These are phyloP conservation scores for Marvania coccoides DNA, from an alignment of 139 green algal species.

Conservation along the genomic window DNA sequence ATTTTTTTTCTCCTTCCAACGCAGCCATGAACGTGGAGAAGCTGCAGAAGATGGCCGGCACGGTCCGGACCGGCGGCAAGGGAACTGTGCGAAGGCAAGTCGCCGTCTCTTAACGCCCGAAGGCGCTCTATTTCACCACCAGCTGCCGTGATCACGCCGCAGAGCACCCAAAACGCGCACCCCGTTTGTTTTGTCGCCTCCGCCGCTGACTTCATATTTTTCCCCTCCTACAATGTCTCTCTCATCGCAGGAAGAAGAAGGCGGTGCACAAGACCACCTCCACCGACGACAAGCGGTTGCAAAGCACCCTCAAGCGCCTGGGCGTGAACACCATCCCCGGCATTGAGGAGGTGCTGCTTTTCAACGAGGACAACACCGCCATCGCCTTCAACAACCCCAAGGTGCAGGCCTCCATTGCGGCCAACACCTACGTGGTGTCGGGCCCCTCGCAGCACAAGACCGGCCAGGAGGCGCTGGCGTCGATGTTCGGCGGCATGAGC, in stretches of 20 bases:
- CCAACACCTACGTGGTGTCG: conserved; percentile 98
- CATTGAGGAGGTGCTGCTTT: conserved; percentile 99
- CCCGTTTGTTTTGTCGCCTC: neutral
- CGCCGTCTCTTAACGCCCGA: neutral
- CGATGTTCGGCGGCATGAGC: conserved; percentile 39
- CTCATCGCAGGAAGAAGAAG: conserved; percentile 92
- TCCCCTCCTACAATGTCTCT: too few relatives aligned
- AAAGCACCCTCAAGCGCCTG: conserved; percentile 94
- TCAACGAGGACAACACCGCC: conserved; percentile 82
- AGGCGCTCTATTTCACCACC: neutral
- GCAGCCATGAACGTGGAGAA: conserved; percentile 87
- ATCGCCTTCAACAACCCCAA: conserved; percentile 97
- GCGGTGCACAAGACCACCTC: conserved; percentile 91
- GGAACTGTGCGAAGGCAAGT: conserved; percentile 77
- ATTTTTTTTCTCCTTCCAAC: neutral
- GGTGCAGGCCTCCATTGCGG: conserved; percentile 97
- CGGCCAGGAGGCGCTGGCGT: conserved; percentile 45
- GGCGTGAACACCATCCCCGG: conserved; percentile 98
- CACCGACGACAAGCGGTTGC: conserved; percentile 96
- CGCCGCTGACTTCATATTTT: too few relatives aligned
- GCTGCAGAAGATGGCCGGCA: conserved; percentile 84
- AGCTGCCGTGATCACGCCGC: neutral
- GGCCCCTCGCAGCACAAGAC: conserved; percentile 76
- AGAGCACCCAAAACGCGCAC: neutral
- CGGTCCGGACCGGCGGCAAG: conserved; percentile 92